Evolutionary conservation across 1,139 yeast genomes (phyloP), one percentile per base, ranked within the genome.

Genomic region (Petasospora rhodanensis): DNA sequence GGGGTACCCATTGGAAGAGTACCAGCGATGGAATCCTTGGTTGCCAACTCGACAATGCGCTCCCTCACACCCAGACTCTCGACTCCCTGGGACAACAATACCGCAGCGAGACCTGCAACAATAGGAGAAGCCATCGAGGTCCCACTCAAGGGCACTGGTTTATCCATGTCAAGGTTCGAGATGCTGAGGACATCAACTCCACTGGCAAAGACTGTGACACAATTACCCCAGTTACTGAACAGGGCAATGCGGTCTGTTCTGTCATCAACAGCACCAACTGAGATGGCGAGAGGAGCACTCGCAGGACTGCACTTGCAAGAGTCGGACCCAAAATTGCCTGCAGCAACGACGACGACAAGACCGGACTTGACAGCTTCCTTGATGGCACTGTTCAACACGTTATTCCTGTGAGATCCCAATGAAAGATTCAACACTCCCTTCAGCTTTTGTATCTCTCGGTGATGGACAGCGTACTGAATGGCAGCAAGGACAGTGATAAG

Each of bases 221-320:
- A 86, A 18, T 68, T 14, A 5, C 43, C 96, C 93, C 93, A 87
- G 50, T 87, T 86, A 10, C 94, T 76, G 49, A 86, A 87, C 4
- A 70, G 56, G 0, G 96, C 91, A 25, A 86, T 63, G 1, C 67
- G 52, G 45, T 85, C 94, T 16, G 68, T 68, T 25, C 68, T 56
- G 52, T 83, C 95, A 54, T 86, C 94, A 34, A 86, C 74, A 3
- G 96, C 94, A 0, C 96, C 96, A 6, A 87, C 93, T 0, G 94
- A 81, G 4, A 85, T 74, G 0, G 87, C 91, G 26, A 63, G 63
- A 2, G 63, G 61, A 0, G 93, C 78, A 29, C 89, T 77, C 0
- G 93, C 91, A 0, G 96, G 96, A 35, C 94, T 82, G n/a, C 80
- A 74, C 42, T 69, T 57, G 52, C 96, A 87, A 0, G 96, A 94